Percentiles rank a stretch among this genome's conserved stretches.
Evolutionary conservation across 371 early-diverging fungal genomes (phyloP).

Genomic region (Caulochytrium protostelioides): DNA sequence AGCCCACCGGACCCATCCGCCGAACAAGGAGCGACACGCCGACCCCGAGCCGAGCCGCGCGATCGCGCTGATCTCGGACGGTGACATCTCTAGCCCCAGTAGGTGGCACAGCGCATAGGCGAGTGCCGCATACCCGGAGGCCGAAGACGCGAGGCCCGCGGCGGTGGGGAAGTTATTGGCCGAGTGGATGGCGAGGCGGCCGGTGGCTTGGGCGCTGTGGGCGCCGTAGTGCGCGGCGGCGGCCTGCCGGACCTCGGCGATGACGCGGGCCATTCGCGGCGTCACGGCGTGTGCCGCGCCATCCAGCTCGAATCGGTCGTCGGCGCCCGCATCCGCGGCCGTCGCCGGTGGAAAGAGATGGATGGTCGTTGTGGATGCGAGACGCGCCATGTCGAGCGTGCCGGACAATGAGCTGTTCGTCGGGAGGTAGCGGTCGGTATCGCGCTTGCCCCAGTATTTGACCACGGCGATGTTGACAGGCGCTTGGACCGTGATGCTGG

Average conservation of each 20-base stretch:
- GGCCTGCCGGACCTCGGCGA: constrained; percentile 53
- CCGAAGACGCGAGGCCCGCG: constrained; percentile 97
- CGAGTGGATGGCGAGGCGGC: constrained; percentile 57
- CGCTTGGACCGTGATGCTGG: constrained; percentile 62
- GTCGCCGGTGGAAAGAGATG: constrained; percentile 30
- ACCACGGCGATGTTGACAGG: constrained; percentile 98
- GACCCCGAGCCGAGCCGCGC: constrained; percentile 94
- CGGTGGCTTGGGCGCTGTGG: constrained; percentile 7
- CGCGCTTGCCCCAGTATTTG: constrained; percentile 98
- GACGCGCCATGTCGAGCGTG: constrained; percentile 85
- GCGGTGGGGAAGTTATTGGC: constrained; percentile 98
- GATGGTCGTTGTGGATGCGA: constrained; percentile 80
- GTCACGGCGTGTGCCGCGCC: constrained; percentile 64
- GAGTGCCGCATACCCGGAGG: constrained; percentile 89
- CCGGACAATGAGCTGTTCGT: constrained; percentile 91
- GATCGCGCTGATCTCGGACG: constrained; percentile 59
- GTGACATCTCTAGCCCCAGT: constrained; percentile 27
- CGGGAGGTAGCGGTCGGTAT: constrained; percentile 69
- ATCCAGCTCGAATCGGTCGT: constrained; percentile 67
- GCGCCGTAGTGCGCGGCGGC: constrained; percentile 39
- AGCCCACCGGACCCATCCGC: constrained; percentile 94
- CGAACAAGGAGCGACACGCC: constrained; percentile 89
- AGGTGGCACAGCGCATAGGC: constrained; percentile 64
- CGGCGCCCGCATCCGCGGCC: not conserved
- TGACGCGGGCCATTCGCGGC: constrained; percentile 60